Evolutionary conservation across 169 alveolate genomes (phyloP).

Genomic region (Eimeria necatrix): DNA sequence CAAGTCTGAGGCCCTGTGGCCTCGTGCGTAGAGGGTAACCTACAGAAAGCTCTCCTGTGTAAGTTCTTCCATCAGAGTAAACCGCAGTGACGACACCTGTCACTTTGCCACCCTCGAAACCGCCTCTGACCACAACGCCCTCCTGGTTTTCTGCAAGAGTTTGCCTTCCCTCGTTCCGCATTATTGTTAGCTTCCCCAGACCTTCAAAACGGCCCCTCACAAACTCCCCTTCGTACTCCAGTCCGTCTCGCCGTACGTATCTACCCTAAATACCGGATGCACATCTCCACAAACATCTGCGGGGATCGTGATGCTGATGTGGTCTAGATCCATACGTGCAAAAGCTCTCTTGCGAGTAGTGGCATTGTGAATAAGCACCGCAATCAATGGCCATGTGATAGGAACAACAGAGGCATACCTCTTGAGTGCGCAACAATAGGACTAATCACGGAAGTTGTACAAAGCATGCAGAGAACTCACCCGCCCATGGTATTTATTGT

Average conservation of each 20-base stretch:
- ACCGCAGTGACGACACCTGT: slow-evolving; percentile 68
- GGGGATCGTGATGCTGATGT: too few species aligned
- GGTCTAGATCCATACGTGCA: too few species aligned
- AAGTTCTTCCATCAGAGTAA: slow-evolving; percentile 72
- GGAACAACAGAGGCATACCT: too few species aligned
- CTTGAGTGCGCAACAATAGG: too few species aligned
- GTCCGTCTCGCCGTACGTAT: slow-evolving; percentile 76
- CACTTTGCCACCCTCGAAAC: slow-evolving; percentile 68
- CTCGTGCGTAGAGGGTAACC: not conserved
- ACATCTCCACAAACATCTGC: not conserved
- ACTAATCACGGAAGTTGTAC: too few species aligned
- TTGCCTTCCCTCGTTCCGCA: slow-evolving; percentile 15
- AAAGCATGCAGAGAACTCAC: slow-evolving; percentile 15
- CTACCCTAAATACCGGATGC: slow-evolving; percentile 54
- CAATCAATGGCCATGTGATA: not conserved
- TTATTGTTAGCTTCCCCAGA: slow-evolving; percentile 67
- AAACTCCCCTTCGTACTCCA: slow-evolving; percentile 79
- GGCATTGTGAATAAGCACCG: not conserved
- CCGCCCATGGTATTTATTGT: slow-evolving; percentile 79
- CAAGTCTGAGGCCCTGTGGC: not conserved
- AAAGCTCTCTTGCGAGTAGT: too few species aligned
- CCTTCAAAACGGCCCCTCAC: slow-evolving; percentile 77
- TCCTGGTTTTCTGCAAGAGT: not conserved
- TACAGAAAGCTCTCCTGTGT: slow-evolving; percentile 75
- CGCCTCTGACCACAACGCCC: slow-evolving; percentile 70